Evolutionary conservation across 2,329 filamentous ascomycete species (phyloP).

Genomic region (Hortaea sp.): DNA sequence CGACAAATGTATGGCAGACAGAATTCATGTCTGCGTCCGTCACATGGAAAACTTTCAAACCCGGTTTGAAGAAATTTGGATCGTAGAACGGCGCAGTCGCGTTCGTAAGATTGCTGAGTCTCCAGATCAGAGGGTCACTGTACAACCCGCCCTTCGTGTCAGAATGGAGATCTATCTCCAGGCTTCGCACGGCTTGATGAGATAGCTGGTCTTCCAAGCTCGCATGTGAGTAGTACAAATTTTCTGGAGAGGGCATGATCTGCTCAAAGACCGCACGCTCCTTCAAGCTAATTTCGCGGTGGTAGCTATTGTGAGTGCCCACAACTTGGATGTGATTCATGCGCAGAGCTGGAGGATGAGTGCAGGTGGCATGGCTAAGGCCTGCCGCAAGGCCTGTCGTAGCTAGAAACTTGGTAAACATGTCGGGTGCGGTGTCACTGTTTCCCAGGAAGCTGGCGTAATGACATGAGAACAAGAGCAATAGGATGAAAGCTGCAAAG

Average conservation of each 20-base stretch:
- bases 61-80: conserved; percentile 31
- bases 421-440: neutral
- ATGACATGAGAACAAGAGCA: neutral
- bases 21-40: conserved; percentile 39
- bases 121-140: conserved; percentile 35
- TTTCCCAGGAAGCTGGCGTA: neutral
- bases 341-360: conserved; percentile 23
- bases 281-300: conserved; percentile 34
- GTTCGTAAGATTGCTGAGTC: conserved; percentile 28
- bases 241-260: conserved; percentile 27
- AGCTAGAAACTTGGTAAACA: neutral
- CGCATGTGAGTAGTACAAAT: conserved; percentile 41
- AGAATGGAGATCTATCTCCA: conserved; percentile 42
- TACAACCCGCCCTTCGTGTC: conserved; percentile 41
- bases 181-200: conserved; percentile 37
- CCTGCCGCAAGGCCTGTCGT: neutral
- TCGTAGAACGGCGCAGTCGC: conserved; percentile 29
- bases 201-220: conserved; percentile 35
- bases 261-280: conserved; percentile 33
- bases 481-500: neutral
- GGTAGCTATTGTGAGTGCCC: conserved; percentile 45
- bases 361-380: neutral
- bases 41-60: conserved; percentile 43
- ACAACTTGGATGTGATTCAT: conserved; percentile 45
- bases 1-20: conserved; percentile 37